phyloP scores from a whole-genome alignment of 257 asterid species.

The Haberlea rhodopensis region DNA sequence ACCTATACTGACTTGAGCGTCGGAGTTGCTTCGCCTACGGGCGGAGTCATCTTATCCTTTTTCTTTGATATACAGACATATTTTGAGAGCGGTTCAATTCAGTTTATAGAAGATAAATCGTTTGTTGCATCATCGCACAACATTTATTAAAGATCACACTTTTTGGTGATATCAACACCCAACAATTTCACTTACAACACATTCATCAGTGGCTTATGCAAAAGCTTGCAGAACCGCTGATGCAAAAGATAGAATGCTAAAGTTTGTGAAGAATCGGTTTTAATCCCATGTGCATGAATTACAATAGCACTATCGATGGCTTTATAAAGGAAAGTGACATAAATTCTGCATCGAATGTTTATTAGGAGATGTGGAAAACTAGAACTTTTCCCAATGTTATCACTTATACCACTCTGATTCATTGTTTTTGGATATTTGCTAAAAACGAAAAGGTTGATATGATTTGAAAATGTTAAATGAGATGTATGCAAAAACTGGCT shows the following conservation, averaged over 20 bases:
- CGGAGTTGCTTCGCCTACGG: too few relatives aligned
- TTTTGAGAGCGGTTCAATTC: too few relatives aligned
- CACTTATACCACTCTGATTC: slow-evolving; percentile 65
- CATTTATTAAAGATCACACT: too few relatives aligned
- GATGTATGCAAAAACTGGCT: slow-evolving; percentile 59
- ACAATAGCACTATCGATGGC: slow-evolving; percentile 69
- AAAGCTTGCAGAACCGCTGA: slow-evolving; percentile 47
- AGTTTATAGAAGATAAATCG: too few relatives aligned
- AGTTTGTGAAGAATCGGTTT: slow-evolving; percentile 47
- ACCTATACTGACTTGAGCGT: too few relatives aligned
- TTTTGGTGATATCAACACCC: slow-evolving; percentile 51
- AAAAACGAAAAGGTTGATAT: slow-evolving; percentile 40
- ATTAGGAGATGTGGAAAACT: slow-evolving; percentile 50
- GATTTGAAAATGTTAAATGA: slow-evolving; percentile 50
- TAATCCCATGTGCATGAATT: slow-evolving; percentile 51
- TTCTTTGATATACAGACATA: too few relatives aligned
- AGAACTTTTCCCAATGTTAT: slow-evolving; percentile 54
- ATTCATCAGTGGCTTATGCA: slow-evolving; percentile 60
- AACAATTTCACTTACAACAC: slow-evolving; percentile 55
- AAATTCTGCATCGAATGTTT: slow-evolving; percentile 55
- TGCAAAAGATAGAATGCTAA: slow-evolving; percentile 49
- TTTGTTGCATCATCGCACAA: too few relatives aligned
- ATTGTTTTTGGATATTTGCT: slow-evolving; percentile 66
- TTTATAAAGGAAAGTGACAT: slow-evolving; percentile 59
- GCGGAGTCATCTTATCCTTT: too few relatives aligned